phyloP scores from a whole-genome alignment of 2,329 filamentous ascomycete species.

The Colletotrichum caudatum region DNA sequence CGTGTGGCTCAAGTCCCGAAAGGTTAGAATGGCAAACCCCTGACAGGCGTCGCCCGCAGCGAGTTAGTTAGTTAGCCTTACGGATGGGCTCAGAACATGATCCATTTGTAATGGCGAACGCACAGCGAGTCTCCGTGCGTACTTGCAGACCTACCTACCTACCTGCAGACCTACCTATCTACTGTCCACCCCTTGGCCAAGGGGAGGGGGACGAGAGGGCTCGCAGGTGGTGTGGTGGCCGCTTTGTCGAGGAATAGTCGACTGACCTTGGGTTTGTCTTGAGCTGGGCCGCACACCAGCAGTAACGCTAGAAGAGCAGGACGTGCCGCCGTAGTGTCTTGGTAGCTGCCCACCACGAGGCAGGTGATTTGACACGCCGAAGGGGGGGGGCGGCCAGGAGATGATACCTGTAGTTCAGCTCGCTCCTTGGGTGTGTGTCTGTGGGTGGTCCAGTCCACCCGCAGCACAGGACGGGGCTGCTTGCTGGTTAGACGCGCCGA shows the following conservation, averaged over 20 bases:
- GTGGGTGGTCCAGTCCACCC: neutral
- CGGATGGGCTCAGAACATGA: constrained; percentile 28
- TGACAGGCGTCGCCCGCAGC: constrained; percentile 35
- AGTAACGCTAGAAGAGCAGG: constrained; percentile 23
- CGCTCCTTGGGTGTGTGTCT: neutral
- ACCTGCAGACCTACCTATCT: no score
- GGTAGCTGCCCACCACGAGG: constrained; percentile 18
- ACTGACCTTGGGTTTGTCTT: constrained; percentile 21
- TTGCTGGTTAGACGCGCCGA: neutral
- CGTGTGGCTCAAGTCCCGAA: constrained; percentile 37
- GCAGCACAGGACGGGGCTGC: neutral
- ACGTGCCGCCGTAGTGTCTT: constrained; percentile 21
- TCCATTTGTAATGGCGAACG: constrained; percentile 28
- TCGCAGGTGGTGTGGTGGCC: constrained; percentile 11
- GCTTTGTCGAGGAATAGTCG: constrained; percentile 6
- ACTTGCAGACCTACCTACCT: neutral
- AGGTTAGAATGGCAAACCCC: constrained; percentile 18
- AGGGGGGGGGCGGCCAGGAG: no score
- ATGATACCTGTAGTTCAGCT: neutral
- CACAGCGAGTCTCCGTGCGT: neutral
- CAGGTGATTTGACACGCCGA: constrained; percentile 2
- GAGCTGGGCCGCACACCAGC: constrained; percentile 28
- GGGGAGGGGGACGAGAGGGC: constrained; percentile 20
- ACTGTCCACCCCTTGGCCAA: neutral
- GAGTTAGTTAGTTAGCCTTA: constrained; percentile 41